phyloP scores from a whole-genome alignment of 2,329 filamentous ascomycete species.

The Davidsoniella neocaledoniae region DNA sequence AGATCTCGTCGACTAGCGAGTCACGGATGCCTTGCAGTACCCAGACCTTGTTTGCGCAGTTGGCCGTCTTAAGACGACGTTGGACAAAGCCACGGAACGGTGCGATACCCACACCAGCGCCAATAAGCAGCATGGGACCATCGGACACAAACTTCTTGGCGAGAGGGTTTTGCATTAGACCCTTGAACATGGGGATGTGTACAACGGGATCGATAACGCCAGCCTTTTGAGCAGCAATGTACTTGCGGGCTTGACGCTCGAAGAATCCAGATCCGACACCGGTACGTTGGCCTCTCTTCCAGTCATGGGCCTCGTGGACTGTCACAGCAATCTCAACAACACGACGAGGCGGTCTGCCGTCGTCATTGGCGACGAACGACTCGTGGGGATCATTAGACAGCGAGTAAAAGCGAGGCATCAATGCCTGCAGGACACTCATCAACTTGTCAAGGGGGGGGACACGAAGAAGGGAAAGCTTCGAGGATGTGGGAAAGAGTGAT shows the following conservation, averaged over 20 bases:
- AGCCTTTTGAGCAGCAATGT: conserved; percentile 48
- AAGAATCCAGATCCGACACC: conserved; percentile 89
- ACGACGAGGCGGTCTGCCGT: conserved; percentile 52
- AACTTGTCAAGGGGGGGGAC: conserved; percentile 73
- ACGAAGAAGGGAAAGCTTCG: conserved; percentile 77
- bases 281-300: conserved; percentile 53
- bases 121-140: conserved; percentile 93
- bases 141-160: conserved; percentile 83
- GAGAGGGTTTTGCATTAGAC: conserved; percentile 90
- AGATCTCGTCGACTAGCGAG: conserved; percentile 85
- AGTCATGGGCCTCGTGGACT: conserved; percentile 73
- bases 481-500: conserved; percentile 75
- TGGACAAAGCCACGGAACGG: conserved; percentile 97
- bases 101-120: conserved; percentile 89
- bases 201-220: conserved; percentile 34
- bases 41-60: conserved; percentile 97
- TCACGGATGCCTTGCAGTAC: conserved; percentile 90
- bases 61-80: conserved; percentile 80
- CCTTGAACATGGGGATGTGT: conserved; percentile 91
- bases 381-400: conserved; percentile 90
- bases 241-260: conserved; percentile 62
- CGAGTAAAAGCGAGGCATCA: conserved; percentile 98
- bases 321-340: conserved; percentile 94
- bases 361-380: conserved; percentile 35
- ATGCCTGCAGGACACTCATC: conserved; percentile 61